These are phyloP conservation scores for Phytophthora cajani DNA, from an alignment of 352 stramenopile genomes.

Conservation along the genomic window DNA sequence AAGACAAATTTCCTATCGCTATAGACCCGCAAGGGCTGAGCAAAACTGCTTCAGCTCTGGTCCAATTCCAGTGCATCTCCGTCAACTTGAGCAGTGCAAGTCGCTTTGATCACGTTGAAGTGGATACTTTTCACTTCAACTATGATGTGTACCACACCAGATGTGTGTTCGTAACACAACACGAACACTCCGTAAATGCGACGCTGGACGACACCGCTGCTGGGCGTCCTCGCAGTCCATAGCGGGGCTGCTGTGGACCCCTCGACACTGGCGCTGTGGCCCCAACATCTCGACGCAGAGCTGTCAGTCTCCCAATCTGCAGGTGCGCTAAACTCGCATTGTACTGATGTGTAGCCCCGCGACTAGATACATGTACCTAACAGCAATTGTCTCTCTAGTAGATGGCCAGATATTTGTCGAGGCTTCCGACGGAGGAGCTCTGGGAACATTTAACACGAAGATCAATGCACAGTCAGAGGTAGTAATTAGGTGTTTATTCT, in stretches of 20 bases:
- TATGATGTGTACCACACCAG: neutral
- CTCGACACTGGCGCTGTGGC: conserved; percentile 39
- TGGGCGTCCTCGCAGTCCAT: conserved; percentile 7
- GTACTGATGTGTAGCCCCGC: neutral
- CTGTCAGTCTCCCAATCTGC: conserved; percentile 29
- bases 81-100: no score
- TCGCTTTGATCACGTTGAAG: neutral
- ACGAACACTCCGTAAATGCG: conserved; percentile 10
- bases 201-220: conserved; percentile 10
- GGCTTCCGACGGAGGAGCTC: conserved; percentile 28
- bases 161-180: neutral
- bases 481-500: neutral
- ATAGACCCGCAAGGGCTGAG: no score
- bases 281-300: conserved; percentile 28
- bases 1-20: no score
- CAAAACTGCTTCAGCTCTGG: no score
- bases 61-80: no score
- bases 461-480: conserved; percentile 26
- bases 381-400: conserved; percentile 12
- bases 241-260: conserved; percentile 8
- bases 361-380: conserved; percentile 1
- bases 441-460: conserved; percentile 37
- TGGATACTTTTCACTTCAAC: neutral
- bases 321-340: conserved; percentile 13
- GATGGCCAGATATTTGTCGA: conserved; percentile 31